Evolutionary conservation across 768 basidiomycete species (phyloP).

Genomic region (Tulasnella sp.): DNA sequence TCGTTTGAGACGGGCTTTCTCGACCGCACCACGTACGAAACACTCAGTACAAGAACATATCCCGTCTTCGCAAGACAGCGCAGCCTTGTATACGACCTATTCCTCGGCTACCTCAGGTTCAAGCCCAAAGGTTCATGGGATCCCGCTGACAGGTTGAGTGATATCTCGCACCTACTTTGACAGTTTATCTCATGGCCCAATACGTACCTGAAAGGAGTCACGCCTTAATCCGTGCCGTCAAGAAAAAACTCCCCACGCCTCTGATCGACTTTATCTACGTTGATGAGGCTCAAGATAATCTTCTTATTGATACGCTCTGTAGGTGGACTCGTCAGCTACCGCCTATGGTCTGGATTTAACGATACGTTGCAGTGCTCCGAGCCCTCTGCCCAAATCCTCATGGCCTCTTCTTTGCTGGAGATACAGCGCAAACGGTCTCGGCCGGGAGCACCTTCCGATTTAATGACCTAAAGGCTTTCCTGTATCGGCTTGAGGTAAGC

Average conservation of each 20-base stretch:
- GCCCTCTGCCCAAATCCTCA: slow-evolving; percentile 59
- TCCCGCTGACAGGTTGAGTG: slow-evolving; percentile 47
- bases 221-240: neutral
- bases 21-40: slow-evolving; percentile 44
- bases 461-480: slow-evolving; percentile 64
- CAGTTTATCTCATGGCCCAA: neutral
- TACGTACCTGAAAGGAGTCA: slow-evolving; percentile 2
- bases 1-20: slow-evolving; percentile 42
- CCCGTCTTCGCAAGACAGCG: slow-evolving; percentile 54
- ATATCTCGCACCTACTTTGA: neutral
- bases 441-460: slow-evolving; percentile 70
- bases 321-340: neutral
- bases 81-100: slow-evolving; percentile 49
- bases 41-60: slow-evolving; percentile 4
- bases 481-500: slow-evolving; percentile 58
- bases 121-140: slow-evolving; percentile 46
- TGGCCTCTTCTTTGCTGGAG: slow-evolving; percentile 75
- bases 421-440: slow-evolving; percentile 75
- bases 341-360: neutral
- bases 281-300: slow-evolving; percentile 50
- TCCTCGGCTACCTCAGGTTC: slow-evolving; percentile 48
- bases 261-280: slow-evolving; percentile 62
- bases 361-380: slow-evolving; percentile 51
- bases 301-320: slow-evolving; percentile 18
- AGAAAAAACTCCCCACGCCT: neutral